phyloP scores from a whole-genome alignment of 306 rosid genomes.

The Quillaja saponaria region DNA sequence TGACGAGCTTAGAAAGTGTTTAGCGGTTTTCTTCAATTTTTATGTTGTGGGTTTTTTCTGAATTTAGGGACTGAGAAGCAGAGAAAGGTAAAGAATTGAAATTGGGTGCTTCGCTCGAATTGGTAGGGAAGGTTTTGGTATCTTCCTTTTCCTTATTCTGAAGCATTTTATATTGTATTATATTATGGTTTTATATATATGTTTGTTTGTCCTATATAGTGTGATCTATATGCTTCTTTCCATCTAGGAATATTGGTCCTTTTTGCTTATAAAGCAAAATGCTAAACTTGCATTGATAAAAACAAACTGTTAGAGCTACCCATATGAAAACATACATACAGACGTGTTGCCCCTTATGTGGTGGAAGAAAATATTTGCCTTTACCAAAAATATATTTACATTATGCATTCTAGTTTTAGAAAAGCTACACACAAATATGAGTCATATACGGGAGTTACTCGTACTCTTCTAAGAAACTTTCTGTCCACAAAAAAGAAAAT shows the following conservation, averaged over 20 bases:
- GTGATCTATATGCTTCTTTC: neutral
- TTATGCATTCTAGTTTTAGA: no score
- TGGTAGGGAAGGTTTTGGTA: slow-evolving; percentile 82
- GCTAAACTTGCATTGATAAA: slow-evolving; percentile 55
- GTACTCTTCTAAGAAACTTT: no score
- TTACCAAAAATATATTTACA: no score
- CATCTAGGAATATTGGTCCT: slow-evolving; percentile 32
- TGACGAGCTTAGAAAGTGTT: slow-evolving; percentile 20
- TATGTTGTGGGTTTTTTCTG: slow-evolving; percentile 27
- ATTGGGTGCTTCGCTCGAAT: slow-evolving; percentile 40
- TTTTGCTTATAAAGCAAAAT: slow-evolving; percentile 40
- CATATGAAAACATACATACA: no score
- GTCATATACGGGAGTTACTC: no score
- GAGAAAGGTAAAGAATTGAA: slow-evolving; percentile 28
- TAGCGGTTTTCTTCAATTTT: slow-evolving; percentile 27
- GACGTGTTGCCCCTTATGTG: no score
- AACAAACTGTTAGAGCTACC: slow-evolving; percentile 7
- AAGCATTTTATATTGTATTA: slow-evolving; percentile 38
- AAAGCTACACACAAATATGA: no score
- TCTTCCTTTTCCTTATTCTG: slow-evolving; percentile 69
- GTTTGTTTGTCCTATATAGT: neutral
- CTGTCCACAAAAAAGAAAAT: no score
- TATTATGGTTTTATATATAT: neutral
- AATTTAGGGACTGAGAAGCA: slow-evolving; percentile 18
- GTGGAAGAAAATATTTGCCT: no score